Evolutionary conservation across 2,329 filamentous ascomycete genomes (phyloP), one percentile per base, ranked within the genome.

Genomic region (Ceratocystis ficicola): DNA sequence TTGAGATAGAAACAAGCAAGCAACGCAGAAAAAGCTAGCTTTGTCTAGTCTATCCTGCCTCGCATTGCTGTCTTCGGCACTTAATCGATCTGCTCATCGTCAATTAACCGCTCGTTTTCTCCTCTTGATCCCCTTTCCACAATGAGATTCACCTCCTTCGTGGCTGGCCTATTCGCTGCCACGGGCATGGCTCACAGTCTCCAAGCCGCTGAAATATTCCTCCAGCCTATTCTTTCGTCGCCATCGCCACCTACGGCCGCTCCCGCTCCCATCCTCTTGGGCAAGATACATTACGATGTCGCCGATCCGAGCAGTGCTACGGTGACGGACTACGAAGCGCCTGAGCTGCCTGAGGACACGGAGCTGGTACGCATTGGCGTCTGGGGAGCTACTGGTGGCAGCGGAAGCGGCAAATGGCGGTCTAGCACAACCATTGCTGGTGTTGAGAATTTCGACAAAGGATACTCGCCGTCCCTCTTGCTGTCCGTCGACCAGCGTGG

Each of bases 401-500:
- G 55, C 55, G 55, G n/a, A 28, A n/a, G 32, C 10, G 70, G 72
- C 61, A 68, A 70, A 52, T 86, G 84, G 83, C 73, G 75, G 41
- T 81, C 80, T 30, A 80, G 81, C 30, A 82, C 82, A 4, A 81
- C 83, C 6, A 79, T 83, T 15, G 78, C 81, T 32, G 79, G 80
- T 7, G 77, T 74, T 1, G 78, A 80, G 66, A 86, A 83, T 73
- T 85, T 87, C 69, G 75, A 74, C 69, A 85, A 85, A 74, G 84
- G 84, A 5, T 86, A 82, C 72, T 76, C 80, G 69, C 83, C 83
- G 17, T 79, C 80, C 64, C 73, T 87, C 63, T 71, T 83, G 30
- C 72, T 87, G 12, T 78, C 77, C 1, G 75, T 86, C 46, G 79
- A 81, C 69, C 72, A 72, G 25, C 68, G 69, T 48, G 69, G 70